Percentiles rank a stretch among this genome's conserved stretches.
Conservation (phyloP, 1,284 basidiomycete species). For the Leccinum pseudoinsigne region DNA sequence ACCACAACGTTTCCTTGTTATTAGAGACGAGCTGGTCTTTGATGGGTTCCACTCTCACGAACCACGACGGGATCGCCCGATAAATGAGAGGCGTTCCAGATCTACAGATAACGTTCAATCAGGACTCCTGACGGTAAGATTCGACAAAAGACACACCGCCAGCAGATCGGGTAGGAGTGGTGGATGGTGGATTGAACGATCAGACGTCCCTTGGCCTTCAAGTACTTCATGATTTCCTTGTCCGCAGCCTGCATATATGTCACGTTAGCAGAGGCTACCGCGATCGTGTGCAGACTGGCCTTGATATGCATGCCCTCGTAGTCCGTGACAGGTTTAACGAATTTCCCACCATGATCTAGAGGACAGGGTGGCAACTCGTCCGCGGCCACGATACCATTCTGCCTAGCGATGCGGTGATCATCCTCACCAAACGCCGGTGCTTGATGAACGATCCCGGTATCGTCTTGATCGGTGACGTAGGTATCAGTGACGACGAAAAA, state of each 20-base stretch:
- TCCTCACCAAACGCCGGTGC: conserved; percentile 99
- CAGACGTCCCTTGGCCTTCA: conserved; percentile 88
- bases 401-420: conserved; percentile 92
- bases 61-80: conserved; percentile 64
- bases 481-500: conserved; percentile 91
- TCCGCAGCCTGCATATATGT: conserved; percentile 61
- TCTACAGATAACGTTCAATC: conserved; percentile 34
- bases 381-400: conserved; percentile 75
- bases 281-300: conserved; percentile 40
- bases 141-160: conserved; percentile 60
- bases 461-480: conserved; percentile 93
- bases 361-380: conserved; percentile 98
- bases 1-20: conserved; percentile 93
- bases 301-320: conserved; percentile 94
- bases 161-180: conserved; percentile 97
- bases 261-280: conserved; percentile 3
- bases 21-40: conserved; percentile 88
- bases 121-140: background rate
- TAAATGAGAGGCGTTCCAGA: conserved; percentile 97
- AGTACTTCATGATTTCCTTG: conserved; percentile 89
- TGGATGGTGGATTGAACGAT: conserved; percentile 86
- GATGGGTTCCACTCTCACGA: conserved; percentile 72
- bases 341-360: conserved; percentile 87
- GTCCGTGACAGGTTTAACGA: conserved; percentile 89
- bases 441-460: conserved; percentile 99